Evolutionary conservation across 106 monocot genomes (phyloP).

Genomic region (Gastrodia elata): DNA sequence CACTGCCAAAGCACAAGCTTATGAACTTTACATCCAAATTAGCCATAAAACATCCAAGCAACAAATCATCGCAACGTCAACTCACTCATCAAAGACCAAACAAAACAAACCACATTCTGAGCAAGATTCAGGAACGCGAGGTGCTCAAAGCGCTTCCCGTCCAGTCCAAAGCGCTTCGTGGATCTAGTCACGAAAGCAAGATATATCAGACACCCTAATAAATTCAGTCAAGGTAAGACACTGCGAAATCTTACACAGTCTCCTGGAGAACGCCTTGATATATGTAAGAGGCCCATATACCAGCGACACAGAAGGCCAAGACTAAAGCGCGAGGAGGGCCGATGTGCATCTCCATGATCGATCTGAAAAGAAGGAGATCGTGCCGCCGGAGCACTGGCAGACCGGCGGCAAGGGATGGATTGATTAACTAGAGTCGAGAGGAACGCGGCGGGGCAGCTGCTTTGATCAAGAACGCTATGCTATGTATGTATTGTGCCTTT

Average conservation of each 20-base stretch:
- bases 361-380: background rate
- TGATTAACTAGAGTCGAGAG: background rate
- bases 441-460: background rate
- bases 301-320: constrained; percentile 69
- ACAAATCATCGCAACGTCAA: background rate
- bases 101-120: constrained; percentile 87
- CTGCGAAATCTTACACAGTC: constrained; percentile 45
- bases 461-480: background rate
- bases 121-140: constrained; percentile 94
- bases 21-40: background rate
- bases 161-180: constrained; percentile 80
- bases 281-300: constrained; percentile 96
- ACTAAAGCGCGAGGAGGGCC: constrained; percentile 38
- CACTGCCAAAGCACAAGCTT: background rate
- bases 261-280: constrained; percentile 96
- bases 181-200: constrained; percentile 35
- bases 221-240: background rate
- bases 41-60: background rate
- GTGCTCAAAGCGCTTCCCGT: constrained; percentile 82
- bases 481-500: background rate
- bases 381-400: constrained; percentile 1
- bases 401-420: background rate
- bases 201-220: constrained; percentile 9
- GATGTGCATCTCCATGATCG: background rate
- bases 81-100: constrained; percentile 95